Evolutionary conservation across 1,139 yeast species (phyloP).

Genomic region (Candida anutae): DNA sequence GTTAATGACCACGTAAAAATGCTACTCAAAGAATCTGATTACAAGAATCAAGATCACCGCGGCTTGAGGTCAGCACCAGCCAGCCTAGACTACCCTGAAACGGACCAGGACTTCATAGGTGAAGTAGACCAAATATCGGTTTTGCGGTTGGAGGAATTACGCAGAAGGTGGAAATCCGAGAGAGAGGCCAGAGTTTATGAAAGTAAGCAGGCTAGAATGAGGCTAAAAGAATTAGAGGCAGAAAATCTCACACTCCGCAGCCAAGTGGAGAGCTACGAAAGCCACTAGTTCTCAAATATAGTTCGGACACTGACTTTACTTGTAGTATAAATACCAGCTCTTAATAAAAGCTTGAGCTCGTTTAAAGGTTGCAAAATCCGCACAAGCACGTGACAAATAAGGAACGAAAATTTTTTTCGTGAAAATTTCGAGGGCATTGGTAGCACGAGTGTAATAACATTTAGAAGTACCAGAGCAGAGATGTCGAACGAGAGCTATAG

Average conservation of each 20-base stretch:
- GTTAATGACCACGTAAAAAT: constrained; percentile 48
- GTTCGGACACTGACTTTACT: too few relatives aligned
- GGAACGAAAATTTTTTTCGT: too few relatives aligned
- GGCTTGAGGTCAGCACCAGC: constrained; percentile 19
- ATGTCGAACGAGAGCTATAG: not conserved
- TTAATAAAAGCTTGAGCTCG: too few relatives aligned
- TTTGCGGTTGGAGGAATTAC: constrained; percentile 52
- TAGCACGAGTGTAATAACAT: too few relatives aligned
- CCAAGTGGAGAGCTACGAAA: not conserved
- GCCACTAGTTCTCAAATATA: too few relatives aligned
- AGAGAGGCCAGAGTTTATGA: constrained; percentile 63
- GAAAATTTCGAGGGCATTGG: too few relatives aligned
- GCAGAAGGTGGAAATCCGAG: constrained; percentile 61
- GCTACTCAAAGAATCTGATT: constrained; percentile 25
- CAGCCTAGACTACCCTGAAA: constrained; percentile 12
- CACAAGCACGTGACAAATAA: too few relatives aligned
- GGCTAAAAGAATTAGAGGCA: constrained; percentile 46
- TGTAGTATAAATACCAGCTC: too few relatives aligned
- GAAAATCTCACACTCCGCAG: constrained; percentile 41
- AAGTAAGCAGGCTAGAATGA: constrained; percentile 43
- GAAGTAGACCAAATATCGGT: constrained; percentile 23
- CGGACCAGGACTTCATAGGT: constrained; percentile 3
- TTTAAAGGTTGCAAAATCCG: too few relatives aligned
- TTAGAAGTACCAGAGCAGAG: not conserved
- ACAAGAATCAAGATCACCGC: constrained; percentile 21